Evolutionary conservation across 2,329 filamentous ascomycete genomes (phyloP).

Genomic region (Fusarium sacchari): DNA sequence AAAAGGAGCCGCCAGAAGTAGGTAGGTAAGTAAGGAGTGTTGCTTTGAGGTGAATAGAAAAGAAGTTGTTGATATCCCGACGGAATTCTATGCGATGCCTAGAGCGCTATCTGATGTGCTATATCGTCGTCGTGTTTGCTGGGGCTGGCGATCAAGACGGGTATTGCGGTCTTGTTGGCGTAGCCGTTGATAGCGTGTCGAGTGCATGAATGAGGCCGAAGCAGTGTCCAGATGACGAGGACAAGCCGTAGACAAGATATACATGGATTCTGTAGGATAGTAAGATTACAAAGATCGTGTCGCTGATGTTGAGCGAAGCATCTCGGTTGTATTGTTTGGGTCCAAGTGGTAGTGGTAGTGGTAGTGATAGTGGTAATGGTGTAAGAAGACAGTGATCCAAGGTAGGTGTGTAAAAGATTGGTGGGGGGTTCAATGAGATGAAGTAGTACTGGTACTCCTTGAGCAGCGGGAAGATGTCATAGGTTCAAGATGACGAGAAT

Average conservation of each 20-base stretch:
- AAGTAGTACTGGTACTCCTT: slow-evolving; percentile 14
- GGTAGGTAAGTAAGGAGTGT: neutral
- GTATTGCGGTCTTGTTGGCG: slow-evolving; percentile 26
- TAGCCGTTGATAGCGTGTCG: slow-evolving; percentile 32
- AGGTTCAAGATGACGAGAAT: slow-evolving; percentile 10
- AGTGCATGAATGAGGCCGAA: slow-evolving; percentile 27
- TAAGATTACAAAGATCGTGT: slow-evolving; percentile 26
- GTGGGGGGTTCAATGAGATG: slow-evolving; percentile 13
- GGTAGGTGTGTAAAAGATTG: neutral
- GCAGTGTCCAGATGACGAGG: slow-evolving; percentile 27
- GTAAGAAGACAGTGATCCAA: neutral
- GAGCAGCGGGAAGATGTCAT: slow-evolving; percentile 28
- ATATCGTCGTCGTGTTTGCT: neutral
- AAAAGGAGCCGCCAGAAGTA: neutral
- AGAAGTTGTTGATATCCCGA: neutral
- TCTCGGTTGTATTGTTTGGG: slow-evolving; percentile 5
- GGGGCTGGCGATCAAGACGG: slow-evolving; percentile 7
- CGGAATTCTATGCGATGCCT: slow-evolving; percentile 4
- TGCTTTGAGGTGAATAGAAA: neutral
- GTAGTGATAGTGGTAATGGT: neutral
- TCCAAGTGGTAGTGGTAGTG: neutral
- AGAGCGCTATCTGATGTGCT: neutral
- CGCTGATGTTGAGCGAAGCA: slow-evolving; percentile 6
- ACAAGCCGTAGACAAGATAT: slow-evolving; percentile 28
- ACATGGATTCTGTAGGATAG: slow-evolving; percentile 33